These are phyloP conservation scores for Hygrocybe punicea DNA, from an alignment of 768 basidiomycete genomes.

Conservation along the genomic window DNA sequence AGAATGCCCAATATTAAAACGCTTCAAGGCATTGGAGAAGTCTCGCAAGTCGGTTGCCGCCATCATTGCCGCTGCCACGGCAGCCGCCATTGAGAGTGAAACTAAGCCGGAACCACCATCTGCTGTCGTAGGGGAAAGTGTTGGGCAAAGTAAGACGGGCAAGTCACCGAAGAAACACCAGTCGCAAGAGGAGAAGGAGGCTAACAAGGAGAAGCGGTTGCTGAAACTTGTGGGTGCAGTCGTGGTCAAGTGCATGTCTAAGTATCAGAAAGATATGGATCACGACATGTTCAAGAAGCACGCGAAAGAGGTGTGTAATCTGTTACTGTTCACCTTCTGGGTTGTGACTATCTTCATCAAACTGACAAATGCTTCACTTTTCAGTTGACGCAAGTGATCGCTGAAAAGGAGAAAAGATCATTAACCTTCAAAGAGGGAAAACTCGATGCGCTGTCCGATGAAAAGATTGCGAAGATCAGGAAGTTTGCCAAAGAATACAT, in stretches of 20 bases:
- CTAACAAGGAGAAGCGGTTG: slow-evolving; percentile 75
- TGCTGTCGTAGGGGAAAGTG: slow-evolving; percentile 27
- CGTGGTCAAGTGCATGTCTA: slow-evolving; percentile 91
- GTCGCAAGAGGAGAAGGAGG: slow-evolving; percentile 59
- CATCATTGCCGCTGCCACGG: slow-evolving; percentile 6
- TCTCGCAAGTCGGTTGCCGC: slow-evolving; percentile 2
- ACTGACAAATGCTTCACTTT: slow-evolving; percentile 4
- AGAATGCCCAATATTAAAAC: neutral
- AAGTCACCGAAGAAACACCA: slow-evolving; percentile 41
- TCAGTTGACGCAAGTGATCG: slow-evolving; percentile 80
- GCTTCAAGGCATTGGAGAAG: neutral
- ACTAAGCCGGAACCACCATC: slow-evolving; percentile 31
- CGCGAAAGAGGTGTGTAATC: slow-evolving; percentile 77
- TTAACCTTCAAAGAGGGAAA: slow-evolving; percentile 68
- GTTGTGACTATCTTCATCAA: neutral
- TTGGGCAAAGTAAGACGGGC: slow-evolving; percentile 32
- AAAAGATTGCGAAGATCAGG: slow-evolving; percentile 87
- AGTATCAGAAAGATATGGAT: slow-evolving; percentile 71
- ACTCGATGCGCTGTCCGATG: slow-evolving; percentile 76
- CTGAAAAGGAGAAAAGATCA: slow-evolving; percentile 96
- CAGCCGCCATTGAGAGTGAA: slow-evolving; percentile 3
- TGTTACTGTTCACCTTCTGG: neutral
- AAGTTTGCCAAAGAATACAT: slow-evolving; percentile 92
- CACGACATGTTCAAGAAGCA: slow-evolving; percentile 89
- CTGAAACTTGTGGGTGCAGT: slow-evolving; percentile 81